These are phyloP conservation scores for Tetrahymena malaccensis DNA, from an alignment of 73 alveolate species.

Conservation along the genomic window DNA sequence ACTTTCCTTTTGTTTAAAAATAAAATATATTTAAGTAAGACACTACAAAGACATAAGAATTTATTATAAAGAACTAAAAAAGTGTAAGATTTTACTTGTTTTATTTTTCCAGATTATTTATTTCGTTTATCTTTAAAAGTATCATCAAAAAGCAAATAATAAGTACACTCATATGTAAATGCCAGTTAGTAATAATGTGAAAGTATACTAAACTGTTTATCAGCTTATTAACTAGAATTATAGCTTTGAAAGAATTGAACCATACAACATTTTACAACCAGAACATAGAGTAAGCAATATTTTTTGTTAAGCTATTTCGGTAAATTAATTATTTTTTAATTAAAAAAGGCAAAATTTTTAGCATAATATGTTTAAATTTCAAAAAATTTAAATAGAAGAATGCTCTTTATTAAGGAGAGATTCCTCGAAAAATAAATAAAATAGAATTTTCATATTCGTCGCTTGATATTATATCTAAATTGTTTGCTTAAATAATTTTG, in stretches of 20 bases:
- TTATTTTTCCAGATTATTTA: too few species aligned
- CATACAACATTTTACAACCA: neutral
- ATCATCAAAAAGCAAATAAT: neutral
- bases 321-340: neutral
- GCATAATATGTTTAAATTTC: neutral
- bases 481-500: neutral
- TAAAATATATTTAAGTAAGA: neutral
- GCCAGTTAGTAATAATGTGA: neutral
- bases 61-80: neutral
- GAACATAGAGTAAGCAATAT: neutral
- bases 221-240: neutral
- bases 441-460: neutral
- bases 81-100: neutral
- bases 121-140: neutral
- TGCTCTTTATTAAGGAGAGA: neutral
- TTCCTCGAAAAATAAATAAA: neutral
- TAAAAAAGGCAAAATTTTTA: neutral
- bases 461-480: neutral
- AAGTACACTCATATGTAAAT: neutral
- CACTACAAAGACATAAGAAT: neutral
- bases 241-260: neutral
- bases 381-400: neutral
- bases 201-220: neutral
- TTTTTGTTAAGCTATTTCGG: neutral
- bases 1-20: neutral